Conservation (phyloP, 2,329 filamentous ascomycete genomes). For the Cryphonectria radicalis region DNA sequence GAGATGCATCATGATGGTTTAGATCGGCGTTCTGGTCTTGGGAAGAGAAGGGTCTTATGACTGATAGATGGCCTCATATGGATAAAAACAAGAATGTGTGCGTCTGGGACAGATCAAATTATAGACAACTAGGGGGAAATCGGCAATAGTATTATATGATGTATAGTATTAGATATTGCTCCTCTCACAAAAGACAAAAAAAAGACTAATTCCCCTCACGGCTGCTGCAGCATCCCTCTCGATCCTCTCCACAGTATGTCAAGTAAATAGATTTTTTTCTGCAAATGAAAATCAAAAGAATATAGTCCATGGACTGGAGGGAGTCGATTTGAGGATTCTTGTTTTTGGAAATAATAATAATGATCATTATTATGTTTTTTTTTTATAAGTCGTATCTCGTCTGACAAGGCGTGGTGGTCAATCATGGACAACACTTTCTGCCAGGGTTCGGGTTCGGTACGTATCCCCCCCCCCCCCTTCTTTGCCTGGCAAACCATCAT, state of each 20-base stretch:
- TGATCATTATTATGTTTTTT: too few species aligned
- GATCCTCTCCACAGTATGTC: not conserved
- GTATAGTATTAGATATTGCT: not conserved
- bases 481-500: not conserved
- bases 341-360: too few species aligned
- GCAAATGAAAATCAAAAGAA: too few species aligned
- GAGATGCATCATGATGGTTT: not conserved
- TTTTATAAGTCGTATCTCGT: too few species aligned
- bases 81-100: not conserved
- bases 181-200: not conserved
- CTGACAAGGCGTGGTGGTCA: too few species aligned
- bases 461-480: not conserved
- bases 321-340: too few species aligned
- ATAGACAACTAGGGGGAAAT: not conserved
- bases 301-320: too few species aligned
- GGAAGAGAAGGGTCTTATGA: not conserved
- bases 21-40: too few species aligned
- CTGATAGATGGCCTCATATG: not conserved
- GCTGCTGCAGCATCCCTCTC: not conserved
- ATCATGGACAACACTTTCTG: not conserved
- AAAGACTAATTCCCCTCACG: not conserved
- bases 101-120: not conserved
- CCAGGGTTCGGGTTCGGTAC: slow-evolving; percentile 5
- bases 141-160: not conserved
- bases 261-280: too few species aligned